Conservation (phyloP, 208 protist species). For the Porcisia deanei region DNA sequence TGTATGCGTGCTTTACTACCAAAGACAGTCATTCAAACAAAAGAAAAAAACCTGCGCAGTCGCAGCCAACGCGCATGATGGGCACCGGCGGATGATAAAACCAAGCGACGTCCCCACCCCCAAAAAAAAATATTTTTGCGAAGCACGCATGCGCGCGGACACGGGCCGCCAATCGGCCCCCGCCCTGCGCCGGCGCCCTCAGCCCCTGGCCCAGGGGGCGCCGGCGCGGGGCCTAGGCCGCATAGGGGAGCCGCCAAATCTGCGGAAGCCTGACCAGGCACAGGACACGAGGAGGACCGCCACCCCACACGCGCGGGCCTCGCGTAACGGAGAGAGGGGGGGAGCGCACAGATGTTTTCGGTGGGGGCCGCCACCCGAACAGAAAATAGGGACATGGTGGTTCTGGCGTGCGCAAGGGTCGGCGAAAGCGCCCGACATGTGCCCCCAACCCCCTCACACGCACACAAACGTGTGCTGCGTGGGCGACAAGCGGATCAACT, state of each 20-base stretch:
- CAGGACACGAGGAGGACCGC: neutral
- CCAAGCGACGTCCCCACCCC: neutral
- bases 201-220: too few relatives aligned
- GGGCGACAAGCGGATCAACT: too few relatives aligned
- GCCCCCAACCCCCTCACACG: too few relatives aligned
- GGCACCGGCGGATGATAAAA: neutral
- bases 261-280: neutral
- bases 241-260: too few relatives aligned
- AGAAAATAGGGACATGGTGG: neutral
- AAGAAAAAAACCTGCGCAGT: neutral
- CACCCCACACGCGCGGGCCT: neutral
- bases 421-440: too few relatives aligned
- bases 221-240: too few relatives aligned
- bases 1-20: neutral
- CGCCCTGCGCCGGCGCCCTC: too few relatives aligned
- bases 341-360: neutral
- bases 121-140: neutral
- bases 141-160: neutral
- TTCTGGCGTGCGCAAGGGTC: too few relatives aligned
- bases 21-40: neutral
- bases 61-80: neutral
- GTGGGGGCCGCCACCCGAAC: neutral
- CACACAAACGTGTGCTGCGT: too few relatives aligned
- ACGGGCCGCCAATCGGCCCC: too few relatives aligned
- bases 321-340: neutral